Evolutionary conservation across 73 alveolate species (phyloP).

Genomic region (Tetrahymena malaccensis): DNA sequence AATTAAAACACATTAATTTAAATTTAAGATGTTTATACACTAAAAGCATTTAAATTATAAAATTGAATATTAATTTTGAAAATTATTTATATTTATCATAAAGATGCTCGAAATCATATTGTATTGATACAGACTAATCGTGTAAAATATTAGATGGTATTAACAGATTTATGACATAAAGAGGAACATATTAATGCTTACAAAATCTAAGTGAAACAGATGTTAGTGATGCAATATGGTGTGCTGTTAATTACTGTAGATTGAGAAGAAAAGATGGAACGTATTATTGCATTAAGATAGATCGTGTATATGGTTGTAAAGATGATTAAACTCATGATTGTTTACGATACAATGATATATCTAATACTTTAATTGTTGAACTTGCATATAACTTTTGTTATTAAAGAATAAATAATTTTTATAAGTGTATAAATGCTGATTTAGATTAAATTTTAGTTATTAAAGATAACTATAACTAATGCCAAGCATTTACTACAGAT

Average conservation of each 20-base stretch:
- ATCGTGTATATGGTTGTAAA: neutral
- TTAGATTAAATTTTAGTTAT: neutral
- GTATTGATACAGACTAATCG: neutral
- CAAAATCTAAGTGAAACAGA: neutral
- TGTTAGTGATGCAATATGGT: neutral
- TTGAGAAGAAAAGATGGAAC: neutral
- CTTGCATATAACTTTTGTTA: neutral
- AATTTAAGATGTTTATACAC: no score
- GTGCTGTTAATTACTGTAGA: neutral
- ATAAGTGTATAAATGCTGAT: neutral
- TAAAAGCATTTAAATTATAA: no score
- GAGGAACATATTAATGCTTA: neutral
- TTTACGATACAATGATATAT: no score
- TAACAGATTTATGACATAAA: neutral
- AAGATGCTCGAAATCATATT: neutral
- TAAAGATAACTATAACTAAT: neutral
- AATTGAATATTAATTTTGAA: no score
- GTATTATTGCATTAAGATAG: neutral
- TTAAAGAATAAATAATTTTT: no score
- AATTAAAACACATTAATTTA: no score
- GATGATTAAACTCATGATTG: neutral
- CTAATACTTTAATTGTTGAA: neutral
- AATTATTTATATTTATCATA: no score
- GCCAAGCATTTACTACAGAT: neutral
- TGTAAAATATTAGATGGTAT: neutral